These are phyloP conservation scores for Cardiospermum halicacabum DNA, from an alignment of 345 rosid genomes.

Conservation along the genomic window DNA sequence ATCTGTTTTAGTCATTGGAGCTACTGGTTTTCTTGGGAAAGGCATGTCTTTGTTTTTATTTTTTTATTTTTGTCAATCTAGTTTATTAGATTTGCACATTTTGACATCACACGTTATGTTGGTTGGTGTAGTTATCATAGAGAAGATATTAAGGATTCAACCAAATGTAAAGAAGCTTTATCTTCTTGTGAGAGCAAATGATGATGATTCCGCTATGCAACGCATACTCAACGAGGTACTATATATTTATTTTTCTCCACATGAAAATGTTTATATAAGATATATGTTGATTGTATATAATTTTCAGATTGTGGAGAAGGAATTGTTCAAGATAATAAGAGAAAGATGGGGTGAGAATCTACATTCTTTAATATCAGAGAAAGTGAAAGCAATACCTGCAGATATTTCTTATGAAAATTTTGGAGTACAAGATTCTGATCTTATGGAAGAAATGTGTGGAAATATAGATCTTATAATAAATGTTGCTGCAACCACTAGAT, in stretches of 20 bases:
- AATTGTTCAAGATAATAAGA: constrained; percentile 19
- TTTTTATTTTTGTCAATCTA: too few species aligned
- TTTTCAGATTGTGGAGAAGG: constrained; percentile 26
- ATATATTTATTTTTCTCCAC: too few species aligned
- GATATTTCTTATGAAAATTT: constrained; percentile 25
- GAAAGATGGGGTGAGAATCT: constrained; percentile 17
- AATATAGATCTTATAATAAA: constrained; percentile 33
- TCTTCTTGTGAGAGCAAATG: too few species aligned
- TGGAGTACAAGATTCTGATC: constrained; percentile 20
- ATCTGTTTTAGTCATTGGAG: constrained; percentile 39
- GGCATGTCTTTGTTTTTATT: not conserved
- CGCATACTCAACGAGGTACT: too few species aligned
- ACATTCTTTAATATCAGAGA: constrained; percentile 10
- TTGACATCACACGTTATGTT: too few species aligned
- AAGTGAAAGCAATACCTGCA: constrained; percentile 22
- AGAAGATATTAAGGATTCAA: not conserved
- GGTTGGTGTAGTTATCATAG: too few species aligned
- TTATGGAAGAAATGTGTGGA: constrained; percentile 28
- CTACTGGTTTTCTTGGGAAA: constrained; percentile 49
- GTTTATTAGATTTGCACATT: too few species aligned
- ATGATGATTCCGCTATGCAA: too few species aligned
- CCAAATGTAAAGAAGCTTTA: not conserved
- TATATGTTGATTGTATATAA: too few species aligned
- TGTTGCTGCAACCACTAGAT: constrained; percentile 43
- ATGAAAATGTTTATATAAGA: too few species aligned